Evolutionary conservation across 2,329 filamentous ascomycete species (phyloP), one percentile per base, ranked within the genome.

Genomic region (Tetracladium maxilliforme): DNA sequence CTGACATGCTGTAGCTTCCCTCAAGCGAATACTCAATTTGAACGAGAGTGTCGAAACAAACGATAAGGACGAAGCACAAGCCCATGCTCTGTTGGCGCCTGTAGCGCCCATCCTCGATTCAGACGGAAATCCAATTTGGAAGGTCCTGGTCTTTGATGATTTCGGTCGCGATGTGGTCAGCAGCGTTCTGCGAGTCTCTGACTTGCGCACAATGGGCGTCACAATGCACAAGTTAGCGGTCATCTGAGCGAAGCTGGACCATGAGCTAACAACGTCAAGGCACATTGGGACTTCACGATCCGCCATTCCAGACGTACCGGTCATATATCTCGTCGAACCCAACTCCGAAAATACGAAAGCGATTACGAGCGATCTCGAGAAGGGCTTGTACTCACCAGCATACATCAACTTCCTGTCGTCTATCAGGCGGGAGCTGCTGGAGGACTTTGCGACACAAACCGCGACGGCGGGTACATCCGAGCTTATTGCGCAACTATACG

Each of bases 401-500:
- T 92, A 95, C 47, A 72, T 98, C 54, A 98, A 98, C 58, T 94
- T 98, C 51, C 70, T 95, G 27, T 92, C 83, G 21, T 94, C 87
- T 11, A 75, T 98, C 47, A 81, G 87, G 5, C 70, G 90, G 34
- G 77, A 84, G 6, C 61, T 95, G 10, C 70, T 98, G 25, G 90
- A 98, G 58, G 87, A 95, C 33, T 95, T 98, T 47, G 90, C 86
- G 5, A 65, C 80, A 10, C 75, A 93, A 46, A 92, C 87, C 8
- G 86, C 83, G 6, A 58, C 78, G 16, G 73, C 83, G 9, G 81
- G 76, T 14, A 93, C 84, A 1, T 74, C 87, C 5, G 87, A 95
- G 39, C 73, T 80, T 41, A 86, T 98, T 33, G 75, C 86, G 3
- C 86, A 94, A 43, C 70, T 98, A 6, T 98, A 76, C 41, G 90